Base-by-base conservation (phyloP, 345 rosid species). In the Litchi chinensis region DNA sequence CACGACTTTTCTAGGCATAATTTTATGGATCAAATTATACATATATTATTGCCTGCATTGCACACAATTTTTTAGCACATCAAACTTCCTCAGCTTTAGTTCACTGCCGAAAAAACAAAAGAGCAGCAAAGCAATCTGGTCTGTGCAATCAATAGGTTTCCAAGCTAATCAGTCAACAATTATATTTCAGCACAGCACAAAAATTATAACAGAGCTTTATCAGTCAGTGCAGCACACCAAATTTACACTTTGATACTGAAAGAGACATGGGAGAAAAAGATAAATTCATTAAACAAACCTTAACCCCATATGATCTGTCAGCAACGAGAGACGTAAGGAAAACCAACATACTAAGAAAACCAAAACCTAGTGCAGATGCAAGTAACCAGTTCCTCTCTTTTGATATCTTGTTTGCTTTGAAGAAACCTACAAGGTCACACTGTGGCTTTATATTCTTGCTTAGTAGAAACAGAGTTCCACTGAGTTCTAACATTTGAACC, bases 351-450 rank as follows among this genome's bases (percentile, higher is more conserved):
- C 88, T 62, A 68, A 95, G 85, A 79, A 85, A 79, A 26, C 86
- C 90, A 18, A 92, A 86, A 82, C 95, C 95, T n/a, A 89, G 37
- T 40, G 87, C 87, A 48, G 97, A 88, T 15, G 90, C 90, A 82
- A 91, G 81, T 80, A 90, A 65, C 90, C 95, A 89, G 83, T 84
- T 91, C 80, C 93, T 84, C 75, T 81, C 86, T 75, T 82, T 60
- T 5, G 72, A 4, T 8, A 78, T 76, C 46, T 81, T 74, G 19
- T 65, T 70, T 65, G 32, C 79, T 77, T 85, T 80, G 76, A 87
- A 86, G 81, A 90, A 76, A 80, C 79, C 77, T 57, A 77, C 44
- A 70, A 89, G 83, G 81, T 81, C 75, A 71, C 54, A 74, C 7
- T 88, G 85, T n/a, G 93, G 88, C 73, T 81, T 87, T 21, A 89